Percentiles rank a stretch among this genome's conserved stretches.
These are phyloP conservation scores for Fusarium heterosporum DNA, from an alignment of 2,329 filamentous ascomycete species.

Conservation along the genomic window DNA sequence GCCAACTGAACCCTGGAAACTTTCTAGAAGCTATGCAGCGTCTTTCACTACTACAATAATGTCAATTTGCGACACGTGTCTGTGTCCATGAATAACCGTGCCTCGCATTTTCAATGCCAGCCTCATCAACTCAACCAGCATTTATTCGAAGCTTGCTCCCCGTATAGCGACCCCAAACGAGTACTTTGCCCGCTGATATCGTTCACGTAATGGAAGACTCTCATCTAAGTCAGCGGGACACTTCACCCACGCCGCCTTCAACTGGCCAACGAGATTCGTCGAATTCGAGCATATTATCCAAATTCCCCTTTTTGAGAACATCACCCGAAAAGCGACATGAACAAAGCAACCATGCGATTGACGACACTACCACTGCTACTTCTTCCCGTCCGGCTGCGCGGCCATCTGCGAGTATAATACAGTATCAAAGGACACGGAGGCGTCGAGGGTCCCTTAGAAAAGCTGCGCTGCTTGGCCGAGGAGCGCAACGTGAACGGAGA, in stretches of 20 bases:
- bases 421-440: slow-evolving; percentile 68
- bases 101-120: background rate
- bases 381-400: slow-evolving; percentile 49
- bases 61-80: slow-evolving; percentile 8
- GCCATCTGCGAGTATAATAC: slow-evolving; percentile 49
- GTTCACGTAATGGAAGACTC: slow-evolving; percentile 32
- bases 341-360: slow-evolving; percentile 54
- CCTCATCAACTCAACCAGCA: background rate
- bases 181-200: background rate
- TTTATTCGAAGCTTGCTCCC: slow-evolving; percentile 7
- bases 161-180: background rate
- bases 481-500: slow-evolving; percentile 70
- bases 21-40: slow-evolving; percentile 14
- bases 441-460: slow-evolving; percentile 89
- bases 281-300: slow-evolving; percentile 72
- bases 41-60: background rate
- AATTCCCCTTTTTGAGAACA: slow-evolving; percentile 74
- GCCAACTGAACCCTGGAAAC: background rate
- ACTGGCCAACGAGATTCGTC: slow-evolving; percentile 63
- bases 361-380: slow-evolving; percentile 51
- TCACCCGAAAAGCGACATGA: slow-evolving; percentile 48
- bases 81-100: slow-evolving; percentile 13
- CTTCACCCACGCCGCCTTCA: slow-evolving; percentile 32
- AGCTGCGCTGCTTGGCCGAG: slow-evolving; percentile 83
- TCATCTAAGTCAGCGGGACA: slow-evolving; percentile 15